Percentiles rank a stretch among this genome's conserved stretches.
Conservation (phyloP, 257 asterid genomes). For the Sherardia arvensis region DNA sequence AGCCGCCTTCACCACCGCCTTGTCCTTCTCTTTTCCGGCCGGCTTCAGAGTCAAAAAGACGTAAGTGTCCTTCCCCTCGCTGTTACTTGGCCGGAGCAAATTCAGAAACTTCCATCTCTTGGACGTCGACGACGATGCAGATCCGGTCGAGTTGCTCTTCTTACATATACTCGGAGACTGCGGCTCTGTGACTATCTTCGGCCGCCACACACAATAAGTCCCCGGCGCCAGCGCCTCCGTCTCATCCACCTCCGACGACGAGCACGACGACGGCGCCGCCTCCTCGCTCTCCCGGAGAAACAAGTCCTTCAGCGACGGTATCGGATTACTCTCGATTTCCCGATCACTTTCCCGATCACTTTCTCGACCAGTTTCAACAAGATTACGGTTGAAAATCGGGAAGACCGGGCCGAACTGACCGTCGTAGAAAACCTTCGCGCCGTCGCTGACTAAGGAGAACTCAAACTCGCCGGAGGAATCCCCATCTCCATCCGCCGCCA, state of each 20-base stretch:
- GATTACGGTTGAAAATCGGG: too few relatives aligned
- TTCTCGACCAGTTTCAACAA: too few relatives aligned
- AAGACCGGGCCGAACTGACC: slow-evolving; percentile 29
- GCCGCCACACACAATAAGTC: slow-evolving; percentile 68
- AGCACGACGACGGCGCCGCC: slow-evolving; percentile 24
- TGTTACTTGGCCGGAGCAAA: slow-evolving; percentile 73
- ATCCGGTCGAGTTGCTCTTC: slow-evolving; percentile 88
- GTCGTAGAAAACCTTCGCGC: slow-evolving; percentile 17
- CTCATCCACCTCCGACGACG: slow-evolving; percentile 62
- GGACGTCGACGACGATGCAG: slow-evolving; percentile 34
- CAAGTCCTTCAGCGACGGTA: slow-evolving; percentile 16
- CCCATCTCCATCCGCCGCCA: too few relatives aligned
- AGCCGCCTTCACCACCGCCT: slow-evolving; percentile 6
- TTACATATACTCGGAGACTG: slow-evolving; percentile 41
- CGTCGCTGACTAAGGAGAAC: slow-evolving; percentile 35
- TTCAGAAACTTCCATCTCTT: slow-evolving; percentile 68
- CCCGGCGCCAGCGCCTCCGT: slow-evolving; percentile 50
- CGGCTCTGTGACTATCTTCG: slow-evolving; percentile 33
- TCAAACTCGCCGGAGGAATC: slow-evolving; percentile 65
- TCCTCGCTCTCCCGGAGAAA: slow-evolving; percentile 24
- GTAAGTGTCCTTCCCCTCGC: slow-evolving; percentile 69
- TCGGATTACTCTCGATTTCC: too few relatives aligned
- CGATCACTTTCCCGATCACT: too few relatives aligned
- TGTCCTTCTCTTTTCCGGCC: slow-evolving; percentile 5
- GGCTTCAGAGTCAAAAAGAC: slow-evolving; percentile 46